phyloP scores from a whole-genome alignment of 257 asterid species.

The Cruciata laevipes region DNA sequence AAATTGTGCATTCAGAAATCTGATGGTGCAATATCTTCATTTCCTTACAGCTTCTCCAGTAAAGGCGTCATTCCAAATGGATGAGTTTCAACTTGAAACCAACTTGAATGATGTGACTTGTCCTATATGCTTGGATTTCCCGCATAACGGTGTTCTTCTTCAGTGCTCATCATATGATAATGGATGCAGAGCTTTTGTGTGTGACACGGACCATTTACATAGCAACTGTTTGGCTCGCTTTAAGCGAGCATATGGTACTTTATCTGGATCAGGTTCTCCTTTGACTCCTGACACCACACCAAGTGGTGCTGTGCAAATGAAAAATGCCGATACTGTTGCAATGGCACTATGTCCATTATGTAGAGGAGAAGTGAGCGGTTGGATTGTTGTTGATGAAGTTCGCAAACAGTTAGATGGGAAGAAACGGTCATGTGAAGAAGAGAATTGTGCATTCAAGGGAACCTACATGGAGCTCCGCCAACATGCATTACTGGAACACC shows the following conservation, averaged over 20 bases:
- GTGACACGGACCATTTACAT: constrained; percentile 73
- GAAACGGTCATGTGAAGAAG: constrained; percentile 70
- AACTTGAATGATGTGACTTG: constrained; percentile 66
- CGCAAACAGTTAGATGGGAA: constrained; percentile 53
- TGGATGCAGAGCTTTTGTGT: constrained; percentile 75
- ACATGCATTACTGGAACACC: constrained; percentile 70
- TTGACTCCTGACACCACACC: constrained; percentile 23
- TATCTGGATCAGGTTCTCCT: constrained; percentile 31
- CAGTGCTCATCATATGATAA: constrained; percentile 63
- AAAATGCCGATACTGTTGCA: constrained; percentile 27
- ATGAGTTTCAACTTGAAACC: constrained; percentile 53
- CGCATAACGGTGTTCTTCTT: constrained; percentile 82
- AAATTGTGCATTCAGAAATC: constrained; percentile 13
- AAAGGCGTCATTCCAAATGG: constrained; percentile 33
- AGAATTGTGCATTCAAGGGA: constrained; percentile 57
- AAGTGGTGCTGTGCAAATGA: constrained; percentile 23
- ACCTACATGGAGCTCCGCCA: constrained; percentile 54
- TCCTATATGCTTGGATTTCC: constrained; percentile 77
- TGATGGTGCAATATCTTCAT: constrained; percentile 19
- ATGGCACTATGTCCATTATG: constrained; percentile 72
- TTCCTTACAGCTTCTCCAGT: constrained; percentile 25
- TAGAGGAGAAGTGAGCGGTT: constrained; percentile 77
- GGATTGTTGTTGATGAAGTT: constrained; percentile 58
- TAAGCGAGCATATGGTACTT: constrained; percentile 57
- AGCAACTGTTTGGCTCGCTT: constrained; percentile 74